phyloP scores from a whole-genome alignment of 2,329 filamentous ascomycete genomes.

The Aspergillus amoenus region DNA sequence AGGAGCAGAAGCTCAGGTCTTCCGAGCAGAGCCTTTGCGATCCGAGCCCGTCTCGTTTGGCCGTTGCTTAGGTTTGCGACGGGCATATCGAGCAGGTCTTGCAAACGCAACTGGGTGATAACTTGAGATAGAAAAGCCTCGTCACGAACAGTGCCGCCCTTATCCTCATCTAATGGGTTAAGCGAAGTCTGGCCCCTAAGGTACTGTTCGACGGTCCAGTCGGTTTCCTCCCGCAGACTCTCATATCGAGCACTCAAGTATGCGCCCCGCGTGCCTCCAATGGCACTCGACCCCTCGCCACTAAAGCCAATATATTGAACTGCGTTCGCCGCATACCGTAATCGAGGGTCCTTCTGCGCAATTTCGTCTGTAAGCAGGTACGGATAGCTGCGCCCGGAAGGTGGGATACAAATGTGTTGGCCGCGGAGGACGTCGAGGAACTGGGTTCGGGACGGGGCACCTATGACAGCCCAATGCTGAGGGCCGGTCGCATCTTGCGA shows the following conservation, averaged over 20 bases:
- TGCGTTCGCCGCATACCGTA: conserved; percentile 63
- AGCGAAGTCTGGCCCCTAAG: conserved; percentile 78
- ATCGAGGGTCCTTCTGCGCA: conserved; percentile 46
- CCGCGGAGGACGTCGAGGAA: conserved; percentile 79
- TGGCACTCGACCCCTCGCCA: conserved; percentile 60
- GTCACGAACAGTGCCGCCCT: conserved; percentile 53
- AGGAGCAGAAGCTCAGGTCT: conserved; percentile 79
- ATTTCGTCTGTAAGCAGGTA: conserved; percentile 68
- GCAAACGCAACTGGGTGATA: conserved; percentile 67
- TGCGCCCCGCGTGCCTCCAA: conserved; percentile 58
- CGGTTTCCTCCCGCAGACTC: conserved; percentile 78
- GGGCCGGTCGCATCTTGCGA: conserved; percentile 23
- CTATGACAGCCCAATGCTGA: conserved; percentile 81
- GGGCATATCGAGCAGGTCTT: conserved; percentile 71
- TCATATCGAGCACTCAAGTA: conserved; percentile 92
- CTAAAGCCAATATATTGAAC: conserved; percentile 92
- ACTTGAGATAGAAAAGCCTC: conserved; percentile 59
- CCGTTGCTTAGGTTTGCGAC: conserved; percentile 92
- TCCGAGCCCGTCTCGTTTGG: conserved; percentile 81
- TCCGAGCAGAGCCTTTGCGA: conserved; percentile 79
- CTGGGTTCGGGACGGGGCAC: conserved; percentile 76
- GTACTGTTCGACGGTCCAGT: conserved; percentile 81
- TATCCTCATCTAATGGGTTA: conserved; percentile 64
- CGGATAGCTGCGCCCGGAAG: conserved; percentile 73
- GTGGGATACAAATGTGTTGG: conserved; percentile 71